Base-by-base conservation (phyloP, 2,329 filamentous ascomycete species). In the Talaromyces pinophilus region DNA sequence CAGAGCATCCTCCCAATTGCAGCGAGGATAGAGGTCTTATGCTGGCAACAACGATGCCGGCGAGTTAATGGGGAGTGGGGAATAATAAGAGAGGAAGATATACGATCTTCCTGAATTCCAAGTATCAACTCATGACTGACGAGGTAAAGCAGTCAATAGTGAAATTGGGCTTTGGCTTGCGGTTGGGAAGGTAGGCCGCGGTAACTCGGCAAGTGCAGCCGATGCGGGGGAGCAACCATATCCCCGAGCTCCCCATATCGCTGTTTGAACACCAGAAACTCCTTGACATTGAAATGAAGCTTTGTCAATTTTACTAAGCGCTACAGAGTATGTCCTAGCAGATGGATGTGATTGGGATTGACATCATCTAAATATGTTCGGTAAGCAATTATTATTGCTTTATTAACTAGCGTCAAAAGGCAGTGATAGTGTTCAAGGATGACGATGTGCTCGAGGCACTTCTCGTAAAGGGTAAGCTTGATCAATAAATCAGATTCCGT, bases 191-290 rank as follows among this genome's bases (percentile, higher is more conserved):
- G 8, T 28, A 38, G 61, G 48, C 61, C 33, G 38, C 48, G 48
- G 48, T 15, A 63, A 30, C 61, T 42, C 48, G 54, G 54, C 54
- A 57, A 38, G 30, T 25, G 25, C 25, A 25, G 25, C 25, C 25
- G 25, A 25, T 25, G 61, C 61, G 61, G 61, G 61, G 60, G 28
- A 40, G n/a, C 25, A 35, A 62, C 30, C 33, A 25, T 25, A 33
- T 38, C 30, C 25, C 60, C 61, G 33, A 25, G 33, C 22, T 40
- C 42, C 54, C 33, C 52, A 15, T 3, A 35, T 13, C n/a, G 11
- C 52, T 17, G 5, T 17, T n/a, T 13, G n/a, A 17, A 35, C 7
- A n/a, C 17, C 17, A 19, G 28, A 5, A 5, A 11, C 13, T 54
- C 17, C 15, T 19, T 17, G 52, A 55, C 30, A 35, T 11, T 35